Percentiles rank a stretch among this genome's conserved stretches.
Evolutionary conservation across 805 yeast genomes (phyloP).

Genomic region (Kuraishia hungarica): DNA sequence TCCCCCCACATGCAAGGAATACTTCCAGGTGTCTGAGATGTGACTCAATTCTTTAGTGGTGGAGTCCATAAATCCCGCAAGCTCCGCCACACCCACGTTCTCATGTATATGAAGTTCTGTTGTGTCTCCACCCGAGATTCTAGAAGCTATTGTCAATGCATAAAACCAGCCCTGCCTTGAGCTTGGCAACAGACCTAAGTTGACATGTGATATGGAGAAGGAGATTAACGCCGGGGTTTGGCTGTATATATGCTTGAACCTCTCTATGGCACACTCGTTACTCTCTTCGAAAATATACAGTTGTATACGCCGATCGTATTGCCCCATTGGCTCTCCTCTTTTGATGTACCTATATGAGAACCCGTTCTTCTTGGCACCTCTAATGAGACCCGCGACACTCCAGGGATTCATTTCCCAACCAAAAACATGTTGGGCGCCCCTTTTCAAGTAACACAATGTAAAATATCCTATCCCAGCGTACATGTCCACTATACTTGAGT

Average conservation of each 20-base stretch:
- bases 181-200: constrained; percentile 72
- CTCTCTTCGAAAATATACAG: constrained; percentile 56
- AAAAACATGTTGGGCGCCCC: constrained; percentile 42
- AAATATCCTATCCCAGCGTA: constrained; percentile 87
- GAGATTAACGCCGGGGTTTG: neutral
- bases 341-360: constrained; percentile 28
- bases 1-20: constrained; percentile 10
- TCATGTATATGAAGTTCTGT: constrained; percentile 63
- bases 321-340: constrained; percentile 12
- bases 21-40: neutral
- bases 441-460: constrained; percentile 54
- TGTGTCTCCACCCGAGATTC: constrained; percentile 2
- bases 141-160: constrained; percentile 22
- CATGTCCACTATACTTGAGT: constrained; percentile 50
- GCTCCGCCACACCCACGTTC: constrained; percentile 42
- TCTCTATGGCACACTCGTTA: constrained; percentile 39
- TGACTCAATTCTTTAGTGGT: constrained; percentile 11
- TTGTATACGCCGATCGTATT: constrained; percentile 14
- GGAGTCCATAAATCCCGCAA: constrained; percentile 23
- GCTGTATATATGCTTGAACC: constrained; percentile 24
- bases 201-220: constrained; percentile 46
- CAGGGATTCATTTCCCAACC: constrained; percentile 86
- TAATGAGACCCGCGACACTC: constrained; percentile 64
- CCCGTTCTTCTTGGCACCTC: constrained; percentile 43
- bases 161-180: constrained; percentile 55